These are phyloP conservation scores for Ambrosia hybrid DNA, from an alignment of 140 eudicot genomes.

Conservation along the genomic window DNA sequence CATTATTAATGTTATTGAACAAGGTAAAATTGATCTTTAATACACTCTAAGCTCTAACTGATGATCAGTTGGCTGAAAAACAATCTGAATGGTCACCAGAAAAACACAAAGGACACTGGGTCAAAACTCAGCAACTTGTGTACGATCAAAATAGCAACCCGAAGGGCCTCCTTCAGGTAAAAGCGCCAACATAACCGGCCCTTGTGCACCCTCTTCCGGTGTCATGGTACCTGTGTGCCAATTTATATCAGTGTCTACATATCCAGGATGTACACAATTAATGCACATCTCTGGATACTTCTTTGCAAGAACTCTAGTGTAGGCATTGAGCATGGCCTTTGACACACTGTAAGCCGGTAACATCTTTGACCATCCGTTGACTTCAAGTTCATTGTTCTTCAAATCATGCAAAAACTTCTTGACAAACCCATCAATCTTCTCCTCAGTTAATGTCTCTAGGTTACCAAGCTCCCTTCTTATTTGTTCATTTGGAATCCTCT, in stretches of 20 bases:
- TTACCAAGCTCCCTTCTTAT: conserved; percentile 58
- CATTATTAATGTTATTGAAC: no score
- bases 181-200: conserved; percentile 73
- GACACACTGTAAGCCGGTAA: conserved; percentile 84
- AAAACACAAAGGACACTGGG: not conserved
- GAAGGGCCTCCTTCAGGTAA: conserved; percentile 67
- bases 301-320: conserved; percentile 71
- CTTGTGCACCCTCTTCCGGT: conserved; percentile 76
- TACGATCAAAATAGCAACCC: conserved; percentile 77
- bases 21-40: not conserved
- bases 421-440: conserved; percentile 59
- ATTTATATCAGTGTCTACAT: conserved; percentile 66
- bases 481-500: conserved; percentile 70
- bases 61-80: not conserved
- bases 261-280: conserved; percentile 87
- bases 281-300: conserved; percentile 56
- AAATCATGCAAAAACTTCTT: conserved; percentile 61
- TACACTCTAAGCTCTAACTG: not conserved
- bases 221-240: conserved; percentile 82
- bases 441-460: conserved; percentile 58
- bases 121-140: conserved; percentile 60
- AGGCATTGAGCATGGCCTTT: conserved; percentile 73
- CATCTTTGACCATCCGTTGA: conserved; percentile 82
- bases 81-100: not conserved
- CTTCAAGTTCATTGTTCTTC: conserved; percentile 51